Percentiles rank a stretch among this genome's conserved stretches.
phyloP scores from a whole-genome alignment of 176 grass and related monocot genomes.

The Zoysia japonica region DNA sequence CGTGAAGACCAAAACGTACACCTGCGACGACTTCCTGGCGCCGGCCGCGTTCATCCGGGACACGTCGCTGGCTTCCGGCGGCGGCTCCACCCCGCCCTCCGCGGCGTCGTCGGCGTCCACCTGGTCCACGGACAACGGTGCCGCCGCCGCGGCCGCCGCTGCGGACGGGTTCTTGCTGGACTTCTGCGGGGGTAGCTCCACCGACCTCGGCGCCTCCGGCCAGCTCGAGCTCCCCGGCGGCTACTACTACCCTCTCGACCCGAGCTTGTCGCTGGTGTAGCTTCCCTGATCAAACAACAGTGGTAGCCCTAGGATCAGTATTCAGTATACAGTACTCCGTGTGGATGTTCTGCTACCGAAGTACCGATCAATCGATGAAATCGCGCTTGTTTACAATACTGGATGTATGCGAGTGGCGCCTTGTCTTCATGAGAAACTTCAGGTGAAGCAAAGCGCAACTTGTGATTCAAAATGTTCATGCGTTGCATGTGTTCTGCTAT shows the following conservation, averaged over 20 bases:
- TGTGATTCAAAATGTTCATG: not conserved
- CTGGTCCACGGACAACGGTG: constrained; percentile 41
- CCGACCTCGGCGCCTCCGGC: not conserved
- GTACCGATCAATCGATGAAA: not conserved
- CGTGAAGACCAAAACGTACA: constrained; percentile 71
- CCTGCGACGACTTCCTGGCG: constrained; percentile 64
- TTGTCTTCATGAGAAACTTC: not conserved
- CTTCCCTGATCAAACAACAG: not conserved
- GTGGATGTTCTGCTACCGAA: constrained; percentile 1
- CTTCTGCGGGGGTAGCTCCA: constrained; percentile 28
- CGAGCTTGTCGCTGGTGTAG: constrained; percentile 40
- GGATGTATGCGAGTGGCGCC: not conserved
- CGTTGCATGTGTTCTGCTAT: not conserved
- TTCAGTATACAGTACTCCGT: not conserved
- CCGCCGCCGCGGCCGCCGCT: not conserved
- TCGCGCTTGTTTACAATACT: not conserved
- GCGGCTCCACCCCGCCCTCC: constrained; percentile 38
- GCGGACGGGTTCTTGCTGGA: constrained; percentile 30
- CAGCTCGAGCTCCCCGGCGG: constrained; percentile 39
- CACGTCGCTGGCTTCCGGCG: not conserved
- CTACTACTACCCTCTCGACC: constrained; percentile 52
- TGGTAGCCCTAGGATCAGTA: constrained; percentile 14
- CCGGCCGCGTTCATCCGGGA: constrained; percentile 30
- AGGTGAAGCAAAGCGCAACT: not conserved
- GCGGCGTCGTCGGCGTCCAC: constrained; percentile 47